A percentile compares a stretch with the other conserved stretches of the same genome.
These are phyloP conservation scores for Globomyces pollinis-pini DNA, from an alignment of 192 early-diverging fungal genomes.

Conservation along the genomic window DNA sequence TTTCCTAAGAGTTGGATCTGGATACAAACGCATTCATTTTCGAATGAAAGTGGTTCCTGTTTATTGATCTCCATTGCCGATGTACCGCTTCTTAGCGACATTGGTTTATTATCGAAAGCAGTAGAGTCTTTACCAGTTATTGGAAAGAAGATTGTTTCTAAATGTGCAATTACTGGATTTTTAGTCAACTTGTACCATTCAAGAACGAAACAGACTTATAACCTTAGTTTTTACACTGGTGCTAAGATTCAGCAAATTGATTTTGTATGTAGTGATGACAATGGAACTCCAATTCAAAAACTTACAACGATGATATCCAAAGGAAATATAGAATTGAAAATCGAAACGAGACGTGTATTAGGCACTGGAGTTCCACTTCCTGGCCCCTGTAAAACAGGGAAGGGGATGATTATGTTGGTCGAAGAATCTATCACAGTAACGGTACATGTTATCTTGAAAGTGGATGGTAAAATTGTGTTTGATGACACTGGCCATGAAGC, in stretches of 20 bases:
- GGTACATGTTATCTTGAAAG: not conserved
- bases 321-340: slow-evolving; percentile 15
- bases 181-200: slow-evolving; percentile 28
- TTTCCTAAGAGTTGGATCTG: slow-evolving; percentile 47
- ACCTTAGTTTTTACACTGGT: slow-evolving; percentile 26
- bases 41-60: slow-evolving; percentile 17
- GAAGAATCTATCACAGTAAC: slow-evolving; percentile 7
- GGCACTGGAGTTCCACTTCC: slow-evolving; percentile 34
- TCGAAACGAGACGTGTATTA: slow-evolving; percentile 20
- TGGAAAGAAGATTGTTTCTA: slow-evolving; percentile 11
- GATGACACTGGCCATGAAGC: slow-evolving; percentile 1
- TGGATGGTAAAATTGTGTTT: not conserved
- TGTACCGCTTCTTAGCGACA: slow-evolving; percentile 12
- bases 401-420: slow-evolving; percentile 18
- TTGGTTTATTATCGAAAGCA: slow-evolving; percentile 13
- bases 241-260: slow-evolving; percentile 9
- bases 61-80: slow-evolving; percentile 4
- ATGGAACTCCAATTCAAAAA: slow-evolving; percentile 7
- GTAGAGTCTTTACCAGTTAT: not conserved
- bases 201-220: slow-evolving; percentile 26
- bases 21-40: slow-evolving; percentile 36
- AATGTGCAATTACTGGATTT: slow-evolving; percentile 15
- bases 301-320: not conserved
- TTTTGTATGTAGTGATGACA: slow-evolving; percentile 10
- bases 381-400: slow-evolving; percentile 17